phyloP scores from a whole-genome alignment of 768 basidiomycete genomes.

The Termitomyces sp. region DNA sequence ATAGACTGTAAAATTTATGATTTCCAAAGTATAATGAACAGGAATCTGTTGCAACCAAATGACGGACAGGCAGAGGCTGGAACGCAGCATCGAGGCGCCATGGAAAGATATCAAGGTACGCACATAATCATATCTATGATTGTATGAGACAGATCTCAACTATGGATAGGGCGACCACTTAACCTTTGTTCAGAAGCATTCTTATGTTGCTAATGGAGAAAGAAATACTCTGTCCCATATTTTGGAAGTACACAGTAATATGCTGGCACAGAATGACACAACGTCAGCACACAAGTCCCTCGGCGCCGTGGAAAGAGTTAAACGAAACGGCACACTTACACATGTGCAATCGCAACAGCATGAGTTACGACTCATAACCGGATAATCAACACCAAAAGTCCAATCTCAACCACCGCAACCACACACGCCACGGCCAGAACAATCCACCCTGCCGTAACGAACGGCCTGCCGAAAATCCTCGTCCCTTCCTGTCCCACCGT shows the following conservation, averaged over 20 bases:
- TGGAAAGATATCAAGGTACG: neutral
- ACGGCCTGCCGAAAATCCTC: constrained; percentile 70
- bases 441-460: constrained; percentile 77
- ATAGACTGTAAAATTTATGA: neutral
- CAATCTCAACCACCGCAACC: constrained; percentile 62
- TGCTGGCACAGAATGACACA: neutral
- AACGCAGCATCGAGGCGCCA: neutral
- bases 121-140: neutral
- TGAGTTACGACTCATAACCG: constrained; percentile 7
- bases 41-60: neutral
- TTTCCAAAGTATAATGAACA: neutral
- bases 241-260: neutral
- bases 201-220: too few relatives aligned
- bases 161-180: neutral
- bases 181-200: neutral
- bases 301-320: neutral
- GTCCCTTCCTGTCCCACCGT: constrained; percentile 58
- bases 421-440: constrained; percentile 55
- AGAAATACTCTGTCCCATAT: neutral
- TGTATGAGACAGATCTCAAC: neutral
- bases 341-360: neutral
- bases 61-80: neutral
- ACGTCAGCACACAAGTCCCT: neutral
- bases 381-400: constrained; percentile 59
- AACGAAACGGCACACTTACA: neutral